These are phyloP conservation scores for Boletus vinaceobasis DNA, from an alignment of 768 basidiomycete species.

Conservation along the genomic window DNA sequence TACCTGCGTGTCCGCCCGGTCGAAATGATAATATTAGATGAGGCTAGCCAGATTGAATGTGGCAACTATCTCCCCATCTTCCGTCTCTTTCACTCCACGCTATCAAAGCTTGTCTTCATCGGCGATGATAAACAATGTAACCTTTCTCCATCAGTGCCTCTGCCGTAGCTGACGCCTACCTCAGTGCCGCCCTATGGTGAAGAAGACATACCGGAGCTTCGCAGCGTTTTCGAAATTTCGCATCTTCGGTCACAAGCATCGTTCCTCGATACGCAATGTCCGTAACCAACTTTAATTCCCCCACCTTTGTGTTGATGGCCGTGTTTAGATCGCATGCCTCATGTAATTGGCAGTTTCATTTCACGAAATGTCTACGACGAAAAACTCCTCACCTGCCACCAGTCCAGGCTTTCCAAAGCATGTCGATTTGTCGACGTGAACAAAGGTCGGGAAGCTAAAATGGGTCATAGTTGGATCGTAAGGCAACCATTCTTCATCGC, in stretches of 20 bases:
- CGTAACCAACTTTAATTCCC: constrained; percentile 16
- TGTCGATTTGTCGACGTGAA: constrained; percentile 40
- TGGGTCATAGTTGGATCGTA: constrained; percentile 37
- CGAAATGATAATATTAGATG: constrained; percentile 41
- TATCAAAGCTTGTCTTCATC: constrained; percentile 38
- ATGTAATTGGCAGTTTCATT: constrained; percentile 67
- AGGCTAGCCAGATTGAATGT: constrained; percentile 46
- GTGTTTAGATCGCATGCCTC: constrained; percentile 73
- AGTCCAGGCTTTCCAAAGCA: constrained; percentile 31
- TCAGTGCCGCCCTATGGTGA: constrained; percentile 78
- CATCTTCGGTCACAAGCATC: constrained; percentile 49
- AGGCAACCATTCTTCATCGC: neutral
- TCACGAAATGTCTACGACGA: constrained; percentile 60
- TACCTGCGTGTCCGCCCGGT: constrained; percentile 33
- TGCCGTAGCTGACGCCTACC: neutral
- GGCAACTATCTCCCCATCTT: constrained; percentile 39
- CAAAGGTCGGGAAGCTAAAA: constrained; percentile 28
- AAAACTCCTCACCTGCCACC: constrained; percentile 56
- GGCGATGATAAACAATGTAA: constrained; percentile 40
- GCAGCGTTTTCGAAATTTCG: constrained; percentile 70
- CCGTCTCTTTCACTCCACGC: constrained; percentile 19
- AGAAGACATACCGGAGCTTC: constrained; percentile 60
- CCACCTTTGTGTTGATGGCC: neutral
- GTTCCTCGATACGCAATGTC: constrained; percentile 75
- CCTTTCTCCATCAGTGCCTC: neutral